Percentiles rank a stretch among this genome's conserved stretches.
phyloP scores from a whole-genome alignment of 2,329 filamentous ascomycete species.

The Xylariales sp. region DNA sequence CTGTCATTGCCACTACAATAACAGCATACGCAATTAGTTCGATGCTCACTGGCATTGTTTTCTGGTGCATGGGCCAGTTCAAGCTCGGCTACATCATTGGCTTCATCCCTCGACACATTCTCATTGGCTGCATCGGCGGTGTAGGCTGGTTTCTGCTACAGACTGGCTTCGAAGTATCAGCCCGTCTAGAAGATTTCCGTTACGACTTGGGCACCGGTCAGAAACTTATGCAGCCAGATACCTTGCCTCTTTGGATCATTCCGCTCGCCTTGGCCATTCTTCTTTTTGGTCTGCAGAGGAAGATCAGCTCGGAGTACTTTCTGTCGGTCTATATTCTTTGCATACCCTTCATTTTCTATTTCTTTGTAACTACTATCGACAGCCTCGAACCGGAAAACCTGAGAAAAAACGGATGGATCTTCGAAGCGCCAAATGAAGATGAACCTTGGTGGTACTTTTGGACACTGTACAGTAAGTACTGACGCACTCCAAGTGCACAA shows the following conservation, averaged over 20 bases:
- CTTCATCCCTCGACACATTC: conserved; percentile 93
- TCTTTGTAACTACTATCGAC: conserved; percentile 66
- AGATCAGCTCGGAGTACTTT: conserved; percentile 76
- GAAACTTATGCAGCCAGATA: conserved; percentile 68
- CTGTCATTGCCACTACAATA: conserved; percentile 91
- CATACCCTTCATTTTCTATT: conserved; percentile 74
- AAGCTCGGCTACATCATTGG: conserved; percentile 88
- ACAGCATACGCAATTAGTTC: conserved; percentile 87
- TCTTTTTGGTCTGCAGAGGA: conserved; percentile 71
- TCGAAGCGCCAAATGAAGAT: conserved; percentile 74
- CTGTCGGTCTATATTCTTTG: conserved; percentile 80
- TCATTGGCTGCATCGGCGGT: conserved; percentile 95
- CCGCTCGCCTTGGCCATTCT: conserved; percentile 72
- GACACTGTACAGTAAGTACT: conserved; percentile 75
- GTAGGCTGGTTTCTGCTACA: conserved; percentile 92
- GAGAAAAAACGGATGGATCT: conserved; percentile 80
- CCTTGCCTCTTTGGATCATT: conserved; percentile 75
- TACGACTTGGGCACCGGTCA: conserved; percentile 74
- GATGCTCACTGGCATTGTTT: conserved; percentile 83
- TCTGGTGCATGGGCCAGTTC: conserved; percentile 85
- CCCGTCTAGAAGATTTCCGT: conserved; percentile 77
- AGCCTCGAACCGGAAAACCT: conserved; percentile 62
- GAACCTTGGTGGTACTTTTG: conserved; percentile 99
- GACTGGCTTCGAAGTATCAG: conserved; percentile 91
- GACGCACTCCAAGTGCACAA: neutral